Base-by-base conservation (phyloP, 1,284 basidiomycete genomes). In the Farysia itapuensis region DNA sequence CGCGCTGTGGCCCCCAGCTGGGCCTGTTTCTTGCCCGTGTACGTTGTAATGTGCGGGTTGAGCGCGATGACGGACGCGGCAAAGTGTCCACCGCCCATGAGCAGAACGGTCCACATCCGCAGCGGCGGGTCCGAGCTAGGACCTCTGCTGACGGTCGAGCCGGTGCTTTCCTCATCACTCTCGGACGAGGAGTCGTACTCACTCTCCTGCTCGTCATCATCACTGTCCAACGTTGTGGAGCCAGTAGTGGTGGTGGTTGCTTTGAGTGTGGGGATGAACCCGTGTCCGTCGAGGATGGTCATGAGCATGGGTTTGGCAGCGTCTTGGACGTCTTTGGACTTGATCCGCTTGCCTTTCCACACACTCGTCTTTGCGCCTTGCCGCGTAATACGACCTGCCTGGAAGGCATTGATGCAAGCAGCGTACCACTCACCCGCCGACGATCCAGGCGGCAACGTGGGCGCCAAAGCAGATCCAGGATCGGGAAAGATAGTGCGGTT, bases 1-100 rank as follows among this genome's bases (percentile, higher is more conserved):
- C 46, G 25, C 23, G 61, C 34, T n/a, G n/a, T n/a, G n/a, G n/a
- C n/a, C 14, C 15, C 48, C 38, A 20, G 34, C 37, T 22, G 43
- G 30, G 14, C 49, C 39, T 15, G 39, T 18, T 43, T 43, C 36
- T 54, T 56, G 15, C 47, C 43, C 6, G 29, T 32, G 22, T 46
- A 50, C 15, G 58, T 59, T 21, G 53, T 52, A 19, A 60, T 39
- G 37, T 71, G 63, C 2, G 80, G 80, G 21, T 49, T 81, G 72
- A 72, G 82, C 52, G 58, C 81, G 75, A 91, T 86, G 21, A 97
- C 82, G 43, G 90, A 87, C 13, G 91, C 93, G 7, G 94, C 93
- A 79, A 98, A 98, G 78, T 98, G 93, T 12, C 94, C 94, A 5
- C 95, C 93, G 1, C 94, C 94, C 32, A 89, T 85, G 89, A 97